These are phyloP conservation scores for Trichoderma virens DNA, from an alignment of 495 filamentous ascomycete species.

Conservation along the genomic window DNA sequence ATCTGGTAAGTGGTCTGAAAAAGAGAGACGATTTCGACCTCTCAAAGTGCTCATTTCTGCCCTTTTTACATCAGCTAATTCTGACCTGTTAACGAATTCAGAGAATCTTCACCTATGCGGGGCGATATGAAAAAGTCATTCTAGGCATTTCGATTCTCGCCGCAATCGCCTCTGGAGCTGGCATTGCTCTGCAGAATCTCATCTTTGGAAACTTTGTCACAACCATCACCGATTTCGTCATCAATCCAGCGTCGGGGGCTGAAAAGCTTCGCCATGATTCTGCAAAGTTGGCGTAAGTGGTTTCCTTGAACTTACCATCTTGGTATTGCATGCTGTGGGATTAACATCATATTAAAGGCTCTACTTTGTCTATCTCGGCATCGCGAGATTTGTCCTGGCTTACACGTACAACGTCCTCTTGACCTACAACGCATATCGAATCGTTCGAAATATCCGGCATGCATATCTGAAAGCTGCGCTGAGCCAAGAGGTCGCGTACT, in stretches of 20 bases:
- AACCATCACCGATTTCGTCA: slow-evolving; percentile 35
- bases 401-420: slow-evolving; percentile 40
- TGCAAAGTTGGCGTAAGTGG: slow-evolving; percentile 2
- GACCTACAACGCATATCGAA: slow-evolving; percentile 45
- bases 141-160: slow-evolving; percentile 33
- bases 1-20: neutral
- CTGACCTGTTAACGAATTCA: neutral
- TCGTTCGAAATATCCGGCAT: slow-evolving; percentile 46
- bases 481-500: slow-evolving; percentile 45
- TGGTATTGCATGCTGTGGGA: slow-evolving; percentile 19
- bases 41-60: too few species aligned
- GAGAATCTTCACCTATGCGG: slow-evolving; percentile 7
- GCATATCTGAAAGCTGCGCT: slow-evolving; percentile 42
- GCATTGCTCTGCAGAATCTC: slow-evolving; percentile 50
- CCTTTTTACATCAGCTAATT: neutral
- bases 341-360: slow-evolving; percentile 21
- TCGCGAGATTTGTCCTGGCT: slow-evolving; percentile 45
- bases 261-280: slow-evolving; percentile 4
- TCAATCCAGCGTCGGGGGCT: neutral
- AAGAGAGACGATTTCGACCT: too few species aligned
- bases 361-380: slow-evolving; percentile 46
- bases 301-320: slow-evolving; percentile 22
- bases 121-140: slow-evolving; percentile 24
- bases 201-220: slow-evolving; percentile 52
- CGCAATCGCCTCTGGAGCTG: slow-evolving; percentile 48